These are phyloP conservation scores for Hylodesmum podocarpum DNA, from an alignment of 306 rosid genomes.

Conservation along the genomic window DNA sequence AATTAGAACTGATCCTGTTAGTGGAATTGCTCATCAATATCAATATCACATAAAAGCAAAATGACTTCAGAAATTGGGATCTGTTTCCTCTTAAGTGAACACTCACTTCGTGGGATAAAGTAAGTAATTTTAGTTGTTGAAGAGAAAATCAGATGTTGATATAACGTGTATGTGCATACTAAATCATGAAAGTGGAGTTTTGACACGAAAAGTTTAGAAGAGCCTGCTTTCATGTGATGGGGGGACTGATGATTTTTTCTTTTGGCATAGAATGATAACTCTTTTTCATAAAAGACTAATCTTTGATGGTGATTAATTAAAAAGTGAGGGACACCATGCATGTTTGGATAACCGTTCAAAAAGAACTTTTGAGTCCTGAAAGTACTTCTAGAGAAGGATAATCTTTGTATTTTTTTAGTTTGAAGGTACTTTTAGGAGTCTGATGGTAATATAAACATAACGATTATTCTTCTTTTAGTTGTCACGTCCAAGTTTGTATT, in stretches of 20 bases:
- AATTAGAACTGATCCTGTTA: too few species aligned
- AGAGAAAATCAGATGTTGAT: background rate
- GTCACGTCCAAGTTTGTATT: background rate
- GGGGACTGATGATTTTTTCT: slow-evolving; percentile 19
- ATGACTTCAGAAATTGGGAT: background rate
- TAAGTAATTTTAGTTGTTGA: background rate
- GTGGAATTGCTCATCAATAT: slow-evolving; percentile 13
- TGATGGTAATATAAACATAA: too few species aligned
- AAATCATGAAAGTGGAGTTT: slow-evolving; percentile 8
- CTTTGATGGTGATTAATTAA: background rate
- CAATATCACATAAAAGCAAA: background rate
- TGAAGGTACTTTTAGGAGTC: too few species aligned
- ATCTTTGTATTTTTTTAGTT: too few species aligned
- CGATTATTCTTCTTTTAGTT: slow-evolving; percentile 11
- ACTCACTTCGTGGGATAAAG: background rate
- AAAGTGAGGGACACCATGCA: background rate
- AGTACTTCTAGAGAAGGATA: too few species aligned
- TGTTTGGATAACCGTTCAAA: too few species aligned
- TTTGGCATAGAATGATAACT: background rate
- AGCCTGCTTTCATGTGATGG: background rate
- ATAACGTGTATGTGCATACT: background rate
- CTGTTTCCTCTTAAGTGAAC: background rate
- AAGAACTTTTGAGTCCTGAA: too few species aligned
- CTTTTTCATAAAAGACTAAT: background rate
- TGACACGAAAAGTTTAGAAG: slow-evolving; percentile 4